Conservation (phyloP, 2,329 filamentous ascomycete species). For the Iodosphaeria phyllophila region DNA sequence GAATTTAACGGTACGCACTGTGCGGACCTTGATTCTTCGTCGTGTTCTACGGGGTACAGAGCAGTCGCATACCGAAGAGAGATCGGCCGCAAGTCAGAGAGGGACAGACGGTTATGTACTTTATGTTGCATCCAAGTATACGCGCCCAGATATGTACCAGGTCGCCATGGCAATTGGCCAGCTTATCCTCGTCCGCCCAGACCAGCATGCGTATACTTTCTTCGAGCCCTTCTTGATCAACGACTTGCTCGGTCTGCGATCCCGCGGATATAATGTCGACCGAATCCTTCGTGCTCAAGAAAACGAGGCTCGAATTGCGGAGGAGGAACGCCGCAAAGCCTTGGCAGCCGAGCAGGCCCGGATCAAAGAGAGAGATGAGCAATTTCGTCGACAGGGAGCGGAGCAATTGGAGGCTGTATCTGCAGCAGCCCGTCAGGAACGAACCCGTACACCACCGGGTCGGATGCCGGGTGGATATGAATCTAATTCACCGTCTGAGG, state of each 20-base stretch:
- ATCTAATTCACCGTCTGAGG: slow-evolving; percentile 9
- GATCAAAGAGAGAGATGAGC: slow-evolving; percentile 35
- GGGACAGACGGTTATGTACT: slow-evolving; percentile 40
- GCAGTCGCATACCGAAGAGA: slow-evolving; percentile 54
- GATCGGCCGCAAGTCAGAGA: slow-evolving; percentile 49
- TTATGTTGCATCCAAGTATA: slow-evolving; percentile 48
- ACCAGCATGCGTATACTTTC: slow-evolving; percentile 75
- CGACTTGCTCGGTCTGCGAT: slow-evolving; percentile 62
- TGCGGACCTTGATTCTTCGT: slow-evolving; percentile 59
- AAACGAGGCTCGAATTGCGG: slow-evolving; percentile 71
- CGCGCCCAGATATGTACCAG: slow-evolving; percentile 70
- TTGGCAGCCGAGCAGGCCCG: slow-evolving; percentile 53
- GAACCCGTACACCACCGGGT: slow-evolving; percentile 19
- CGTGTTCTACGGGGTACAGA: slow-evolving; percentile 55
- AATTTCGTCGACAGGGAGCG: slow-evolving; percentile 27
- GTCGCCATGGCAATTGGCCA: slow-evolving; percentile 75
- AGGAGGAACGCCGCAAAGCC: slow-evolving; percentile 60
- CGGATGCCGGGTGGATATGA: slow-evolving; percentile 59
- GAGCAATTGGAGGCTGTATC: slow-evolving; percentile 18
- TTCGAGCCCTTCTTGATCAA: slow-evolving; percentile 82
- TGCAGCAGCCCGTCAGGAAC: slow-evolving; percentile 17
- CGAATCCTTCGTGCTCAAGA: slow-evolving; percentile 79
- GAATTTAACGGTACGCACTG: slow-evolving; percentile 59
- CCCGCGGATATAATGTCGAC: slow-evolving; percentile 90
- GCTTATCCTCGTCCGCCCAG: slow-evolving; percentile 62